Base-by-base conservation (phyloP, 2,329 filamentous ascomycete species). In the Immersiporthe knoxdaviesiana region DNA sequence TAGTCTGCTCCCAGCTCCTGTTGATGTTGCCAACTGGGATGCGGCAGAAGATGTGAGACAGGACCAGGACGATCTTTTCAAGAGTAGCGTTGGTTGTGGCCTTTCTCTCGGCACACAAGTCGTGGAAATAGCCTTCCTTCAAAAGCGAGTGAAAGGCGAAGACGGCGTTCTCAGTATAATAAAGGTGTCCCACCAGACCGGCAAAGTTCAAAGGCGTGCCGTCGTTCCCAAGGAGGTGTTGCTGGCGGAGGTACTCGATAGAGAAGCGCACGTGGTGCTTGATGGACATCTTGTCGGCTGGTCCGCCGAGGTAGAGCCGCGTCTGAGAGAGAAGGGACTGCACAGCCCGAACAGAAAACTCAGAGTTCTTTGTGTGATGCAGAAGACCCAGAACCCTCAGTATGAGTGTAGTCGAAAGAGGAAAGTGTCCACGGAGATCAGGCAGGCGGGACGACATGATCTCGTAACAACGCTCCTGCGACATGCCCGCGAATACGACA, bases 261-360 rank as follows among this genome's bases (percentile, higher is more conserved):
- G 91, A 94, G 77, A 95, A 95, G 3, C 92, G 87, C 8, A 95
- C 78, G 75, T 94, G 91, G 76, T 95, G 92, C 65, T 91, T 84
- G 1, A 93, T 88, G 1, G 91, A 87, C 76, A 90, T 87, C 74
- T 89, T 89, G 64, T 88, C 88, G 56, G 88, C 87, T 2, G 88
- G 83, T 0, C 91, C 91, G 59, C 91, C 91, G 2, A 94, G 83
- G 72, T 90, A 93, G 8, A 94, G 78, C 39, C 90, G 84, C 3
- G 88, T 88, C 73, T 93, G 90, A 0, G 90, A 91, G 0, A 94
- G 80, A 2, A 95, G 78, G 0, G 90, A 87, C 65, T 90, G 87
- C 68, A 93, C 84, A 0, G 88, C 86, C 18, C 84, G 83, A 1
- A 85, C 82, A 0, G 91, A 89, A 72, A 88, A 92, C 2, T 83